phyloP scores from a whole-genome alignment of 116 monocot genomes.

The Papilionanthe hybrid region DNA sequence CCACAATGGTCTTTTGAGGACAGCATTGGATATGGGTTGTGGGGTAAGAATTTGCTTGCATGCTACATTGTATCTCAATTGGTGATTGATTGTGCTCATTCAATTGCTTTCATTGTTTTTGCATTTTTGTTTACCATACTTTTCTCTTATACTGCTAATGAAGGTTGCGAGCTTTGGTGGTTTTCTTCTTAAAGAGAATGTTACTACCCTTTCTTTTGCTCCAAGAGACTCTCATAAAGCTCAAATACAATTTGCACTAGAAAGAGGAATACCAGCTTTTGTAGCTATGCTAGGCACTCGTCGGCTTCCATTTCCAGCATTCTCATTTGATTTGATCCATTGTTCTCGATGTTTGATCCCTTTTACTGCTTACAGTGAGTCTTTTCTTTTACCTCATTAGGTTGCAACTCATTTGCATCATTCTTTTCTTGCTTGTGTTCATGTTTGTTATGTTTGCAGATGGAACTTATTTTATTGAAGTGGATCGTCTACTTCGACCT shows the following conservation, averaged over 20 bases:
- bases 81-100: neutral
- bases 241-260: conserved; percentile 95
- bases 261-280: conserved; percentile 97
- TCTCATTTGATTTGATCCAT: conserved; percentile 81
- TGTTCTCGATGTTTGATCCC: conserved; percentile 96
- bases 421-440: neutral
- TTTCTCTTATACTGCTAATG: conserved; percentile 17
- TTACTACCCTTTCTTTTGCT: conserved; percentile 82
- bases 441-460: conserved; percentile 37
- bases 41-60: conserved; percentile 46
- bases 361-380: conserved; percentile 50
- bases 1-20: conserved; percentile 59
- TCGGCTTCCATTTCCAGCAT: conserved; percentile 86
- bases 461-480: conserved; percentile 87
- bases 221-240: conserved; percentile 97
- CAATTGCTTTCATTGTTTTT: neutral
- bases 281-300: conserved; percentile 91
- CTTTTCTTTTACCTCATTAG: neutral
- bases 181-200: conserved; percentile 46
- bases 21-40: conserved; percentile 95
- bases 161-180: conserved; percentile 71
- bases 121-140: conserved; percentile 56
- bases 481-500: conserved; percentile 79
- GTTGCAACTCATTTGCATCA: neutral
- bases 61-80: neutral